Evolutionary conservation across 2,329 filamentous ascomycete species (phyloP), one percentile per base, ranked within the genome.

Genomic region (Aspergillus pseudoviridinutans): DNA sequence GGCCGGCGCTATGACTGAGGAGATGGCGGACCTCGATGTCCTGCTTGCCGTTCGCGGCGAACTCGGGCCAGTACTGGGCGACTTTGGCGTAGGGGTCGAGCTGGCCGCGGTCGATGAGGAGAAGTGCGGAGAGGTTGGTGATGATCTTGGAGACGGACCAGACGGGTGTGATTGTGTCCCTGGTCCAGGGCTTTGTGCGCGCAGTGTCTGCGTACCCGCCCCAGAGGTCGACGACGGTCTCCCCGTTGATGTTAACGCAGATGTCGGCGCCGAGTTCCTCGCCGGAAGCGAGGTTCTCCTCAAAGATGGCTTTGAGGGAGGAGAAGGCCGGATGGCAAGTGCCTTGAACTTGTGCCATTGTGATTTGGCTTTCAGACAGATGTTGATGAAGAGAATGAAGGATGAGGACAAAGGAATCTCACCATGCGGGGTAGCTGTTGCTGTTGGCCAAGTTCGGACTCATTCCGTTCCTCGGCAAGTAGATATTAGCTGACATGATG

Each of bases 261-360:
- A 82, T 65, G 0, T 76, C 78, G n/a, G 76, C 78, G 2, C 80
- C 80, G 5, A 79, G 54, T 49, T 82, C 79, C 2, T 73, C 64
- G 20, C 71, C 76, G 1, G 66, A 70, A 9, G 66, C 61, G n/a
- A 82, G 49, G 25, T 68, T 67, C 3, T 71, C 38, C 29, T 74
- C 62, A 12, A 82, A 58, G 2, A 73, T 59, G 1, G 69, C 61
- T 9, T 71, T 68, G 24, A 80, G 61, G 0, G 66, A 51, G 0
- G 67, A 57, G 62, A 80, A 80, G 17, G 64, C 64, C 6, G 69
- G 59, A 25, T 79, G 69, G 46, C 68, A 74, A 5, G 66, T 56
- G 3, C 79, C 78, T 22, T 79, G 65, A 25, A 72, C 58, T 42
- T 54, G 28, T 4, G 65, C 41, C 68, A 71, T 71, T 47, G 12